A percentile compares a stretch with the other conserved stretches of the same genome.
phyloP scores from a whole-genome alignment of 83 land plant species.

The Thuja plicata region DNA sequence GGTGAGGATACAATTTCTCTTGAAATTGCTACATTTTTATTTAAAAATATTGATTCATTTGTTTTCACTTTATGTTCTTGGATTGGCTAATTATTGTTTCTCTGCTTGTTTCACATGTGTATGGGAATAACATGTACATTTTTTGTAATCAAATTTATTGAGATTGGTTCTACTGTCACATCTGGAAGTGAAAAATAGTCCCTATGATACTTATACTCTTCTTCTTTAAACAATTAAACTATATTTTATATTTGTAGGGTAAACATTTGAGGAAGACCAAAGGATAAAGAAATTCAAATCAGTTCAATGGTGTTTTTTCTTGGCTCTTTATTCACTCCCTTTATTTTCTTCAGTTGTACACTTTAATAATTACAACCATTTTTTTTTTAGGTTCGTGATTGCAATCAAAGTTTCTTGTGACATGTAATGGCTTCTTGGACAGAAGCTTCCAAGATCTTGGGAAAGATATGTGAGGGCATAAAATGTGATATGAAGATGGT shows the following conservation, averaged over 20 bases:
- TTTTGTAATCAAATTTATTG: background rate
- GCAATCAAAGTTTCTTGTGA: background rate
- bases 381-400: background rate
- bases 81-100: background rate
- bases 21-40: background rate
- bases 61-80: too few relatives aligned
- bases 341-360: background rate
- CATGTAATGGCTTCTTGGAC: background rate
- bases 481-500: background rate
- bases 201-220: background rate
- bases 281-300: background rate
- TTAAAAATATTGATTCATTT: background rate
- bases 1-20: constrained; percentile 27
- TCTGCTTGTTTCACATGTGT: constrained; percentile 46
- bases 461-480: background rate
- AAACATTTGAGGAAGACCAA: background rate
- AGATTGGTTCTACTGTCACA: background rate
- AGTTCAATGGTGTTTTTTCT: background rate
- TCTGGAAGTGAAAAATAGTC: background rate
- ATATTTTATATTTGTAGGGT: constrained; percentile 5
- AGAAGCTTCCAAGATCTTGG: background rate
- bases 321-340: background rate
- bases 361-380: background rate
- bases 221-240: too few relatives aligned
- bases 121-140: too few relatives aligned